These are phyloP conservation scores for Parathielavia appendiculata DNA, from an alignment of 495 filamentous ascomycete genomes.

Conservation along the genomic window DNA sequence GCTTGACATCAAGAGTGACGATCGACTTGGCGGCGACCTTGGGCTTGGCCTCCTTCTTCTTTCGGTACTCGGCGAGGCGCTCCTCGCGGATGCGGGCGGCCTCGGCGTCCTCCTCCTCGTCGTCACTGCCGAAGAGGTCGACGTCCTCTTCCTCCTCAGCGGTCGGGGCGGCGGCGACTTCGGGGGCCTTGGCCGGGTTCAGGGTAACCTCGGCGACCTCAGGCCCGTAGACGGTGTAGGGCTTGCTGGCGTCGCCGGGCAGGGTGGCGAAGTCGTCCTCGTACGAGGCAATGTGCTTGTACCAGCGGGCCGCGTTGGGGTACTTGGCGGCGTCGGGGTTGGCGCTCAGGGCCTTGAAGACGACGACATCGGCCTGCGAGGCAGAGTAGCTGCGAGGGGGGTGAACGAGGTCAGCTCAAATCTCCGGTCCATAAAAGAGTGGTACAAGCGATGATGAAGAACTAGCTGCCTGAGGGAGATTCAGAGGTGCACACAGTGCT, in stretches of 20 bases:
- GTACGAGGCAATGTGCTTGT: slow-evolving; percentile 93
- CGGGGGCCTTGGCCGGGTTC: slow-evolving; percentile 84
- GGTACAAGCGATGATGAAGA: slow-evolving; percentile 13
- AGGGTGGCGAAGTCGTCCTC: slow-evolving; percentile 86
- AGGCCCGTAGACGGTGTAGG: slow-evolving; percentile 86
- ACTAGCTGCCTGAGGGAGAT: neutral
- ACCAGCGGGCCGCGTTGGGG: slow-evolving; percentile 93
- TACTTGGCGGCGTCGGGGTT: slow-evolving; percentile 77
- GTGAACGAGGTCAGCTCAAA: slow-evolving; percentile 2
- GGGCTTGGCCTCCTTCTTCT: slow-evolving; percentile 90
- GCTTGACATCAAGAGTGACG: slow-evolving; percentile 94
- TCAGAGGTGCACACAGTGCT: slow-evolving; percentile 82
- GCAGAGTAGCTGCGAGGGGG: slow-evolving; percentile 59
- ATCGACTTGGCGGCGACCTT: slow-evolving; percentile 93
- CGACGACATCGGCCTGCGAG: slow-evolving; percentile 91
- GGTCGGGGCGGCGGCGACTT: too few relatives aligned
- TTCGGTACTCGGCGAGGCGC: slow-evolving; percentile 86
- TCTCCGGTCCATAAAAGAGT: neutral
- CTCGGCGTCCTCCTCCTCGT: slow-evolving; percentile 90
- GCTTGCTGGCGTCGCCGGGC: slow-evolving; percentile 82
- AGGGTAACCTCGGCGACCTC: slow-evolving; percentile 66
- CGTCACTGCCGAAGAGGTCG: slow-evolving; percentile 83
- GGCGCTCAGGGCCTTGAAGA: slow-evolving; percentile 80
- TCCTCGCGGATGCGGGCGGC: slow-evolving; percentile 76
- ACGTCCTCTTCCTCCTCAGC: slow-evolving; percentile 67